Conservation (phyloP, 2,329 filamentous ascomycete genomes). For the Aureobasidium subglaciale region DNA sequence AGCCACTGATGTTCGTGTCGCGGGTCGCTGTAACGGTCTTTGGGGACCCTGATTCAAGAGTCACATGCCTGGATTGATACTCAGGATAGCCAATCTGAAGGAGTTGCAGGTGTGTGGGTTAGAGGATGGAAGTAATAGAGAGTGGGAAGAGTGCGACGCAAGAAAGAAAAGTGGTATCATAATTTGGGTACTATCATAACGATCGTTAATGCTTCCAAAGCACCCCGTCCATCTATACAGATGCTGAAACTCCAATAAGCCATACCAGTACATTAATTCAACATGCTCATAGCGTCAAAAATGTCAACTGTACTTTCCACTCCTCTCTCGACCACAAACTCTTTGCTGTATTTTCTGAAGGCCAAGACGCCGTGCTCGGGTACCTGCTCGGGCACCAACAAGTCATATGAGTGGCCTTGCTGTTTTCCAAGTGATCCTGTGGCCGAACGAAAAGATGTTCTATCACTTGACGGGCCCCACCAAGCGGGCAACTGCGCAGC, state of each 20-base stretch:
- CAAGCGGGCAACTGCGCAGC: background rate
- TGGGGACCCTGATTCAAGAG: too few relatives aligned
- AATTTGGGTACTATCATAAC: background rate
- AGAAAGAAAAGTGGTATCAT: background rate
- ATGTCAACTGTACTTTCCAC: conserved; percentile 7
- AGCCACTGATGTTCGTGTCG: too few relatives aligned
- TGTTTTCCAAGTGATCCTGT: background rate
- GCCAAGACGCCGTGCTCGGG: background rate
- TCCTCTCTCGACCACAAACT: background rate
- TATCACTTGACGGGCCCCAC: background rate
- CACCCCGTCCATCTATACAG: background rate
- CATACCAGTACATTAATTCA: background rate
- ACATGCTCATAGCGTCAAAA: background rate
- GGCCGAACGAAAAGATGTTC: background rate
- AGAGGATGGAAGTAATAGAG: background rate
- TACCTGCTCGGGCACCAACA: background rate
- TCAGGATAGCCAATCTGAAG: background rate
- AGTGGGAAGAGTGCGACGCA: background rate
- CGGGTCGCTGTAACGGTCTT: too few relatives aligned
- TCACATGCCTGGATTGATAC: too few relatives aligned
- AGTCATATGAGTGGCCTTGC: background rate
- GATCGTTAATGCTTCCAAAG: too few relatives aligned
- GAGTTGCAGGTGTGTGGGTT: background rate
- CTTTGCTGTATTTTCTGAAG: background rate
- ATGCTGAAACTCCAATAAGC: background rate